Conservation (phyloP, 495 filamentous ascomycete species). For the Penicillium verhagenii region DNA sequence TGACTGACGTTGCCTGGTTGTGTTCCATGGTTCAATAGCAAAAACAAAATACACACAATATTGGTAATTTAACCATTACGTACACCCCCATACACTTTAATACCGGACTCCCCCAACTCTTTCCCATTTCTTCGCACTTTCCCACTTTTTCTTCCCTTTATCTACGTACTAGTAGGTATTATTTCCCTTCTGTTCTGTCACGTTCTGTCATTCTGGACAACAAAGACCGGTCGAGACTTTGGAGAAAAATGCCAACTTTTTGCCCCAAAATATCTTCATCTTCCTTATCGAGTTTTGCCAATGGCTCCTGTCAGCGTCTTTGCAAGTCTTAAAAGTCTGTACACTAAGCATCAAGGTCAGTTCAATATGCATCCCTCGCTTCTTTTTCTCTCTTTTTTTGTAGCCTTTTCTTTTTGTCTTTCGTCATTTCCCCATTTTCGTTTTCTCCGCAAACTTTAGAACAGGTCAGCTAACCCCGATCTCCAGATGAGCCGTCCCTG, state of each 20-base stretch:
- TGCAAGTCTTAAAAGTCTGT: constrained; percentile 37
- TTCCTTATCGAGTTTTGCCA: background rate
- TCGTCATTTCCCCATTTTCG: background rate
- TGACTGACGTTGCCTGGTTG: too few species aligned
- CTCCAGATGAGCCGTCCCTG: constrained; percentile 47
- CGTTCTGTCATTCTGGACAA: constrained; percentile 6
- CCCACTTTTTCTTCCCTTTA: too few species aligned
- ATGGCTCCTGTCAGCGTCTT: constrained; percentile 42
- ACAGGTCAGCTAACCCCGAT: background rate
- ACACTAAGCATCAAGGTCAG: constrained; percentile 38
- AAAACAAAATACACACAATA: background rate
- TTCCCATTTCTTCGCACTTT: background rate
- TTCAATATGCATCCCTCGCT: background rate
- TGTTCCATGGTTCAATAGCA: background rate
- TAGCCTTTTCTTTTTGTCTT: too few species aligned
- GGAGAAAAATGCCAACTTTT: constrained; percentile 3
- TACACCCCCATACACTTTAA: too few species aligned
- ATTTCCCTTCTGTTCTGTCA: constrained; percentile 2
- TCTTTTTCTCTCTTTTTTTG: too few species aligned
- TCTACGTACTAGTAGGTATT: too few species aligned
- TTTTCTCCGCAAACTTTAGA: background rate
- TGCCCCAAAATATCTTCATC: background rate
- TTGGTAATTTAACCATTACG: background rate
- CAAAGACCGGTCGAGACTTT: constrained; percentile 7
- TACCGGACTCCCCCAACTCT: too few species aligned